Percentiles rank a stretch among this genome's conserved stretches.
Conservation (phyloP, 2,329 filamentous ascomycete genomes). For the Phyllosticta paracitricarpa region DNA sequence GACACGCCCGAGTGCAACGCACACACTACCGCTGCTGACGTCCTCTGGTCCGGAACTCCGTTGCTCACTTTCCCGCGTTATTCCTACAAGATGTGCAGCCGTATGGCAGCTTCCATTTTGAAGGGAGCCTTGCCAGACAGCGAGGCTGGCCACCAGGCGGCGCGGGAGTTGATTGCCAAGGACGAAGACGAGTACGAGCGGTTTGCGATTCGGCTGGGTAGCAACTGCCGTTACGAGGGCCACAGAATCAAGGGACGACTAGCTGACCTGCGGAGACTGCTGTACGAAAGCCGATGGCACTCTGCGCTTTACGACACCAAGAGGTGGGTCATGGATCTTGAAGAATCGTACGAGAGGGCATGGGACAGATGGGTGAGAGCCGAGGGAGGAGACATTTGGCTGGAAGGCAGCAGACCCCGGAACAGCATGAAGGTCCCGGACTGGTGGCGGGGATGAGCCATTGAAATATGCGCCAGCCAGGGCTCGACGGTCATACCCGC, state of each 20-base stretch:
- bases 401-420: conserved; percentile 31
- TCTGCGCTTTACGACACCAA: conserved; percentile 85
- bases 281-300: conserved; percentile 76
- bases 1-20: conserved; percentile 98
- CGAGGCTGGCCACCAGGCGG: conserved; percentile 55
- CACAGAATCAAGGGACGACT: conserved; percentile 50
- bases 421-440: not conserved
- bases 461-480: not conserved
- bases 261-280: conserved; percentile 64
- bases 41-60: conserved; percentile 92
- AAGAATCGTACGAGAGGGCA: conserved; percentile 77
- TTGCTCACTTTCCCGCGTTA: conserved; percentile 84
- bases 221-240: conserved; percentile 23
- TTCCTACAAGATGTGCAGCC: conserved; percentile 96
- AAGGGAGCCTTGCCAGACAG: conserved; percentile 74
- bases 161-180: conserved; percentile 63
- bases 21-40: conserved; percentile 92
- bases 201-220: conserved; percentile 30
- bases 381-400: conserved; percentile 85
- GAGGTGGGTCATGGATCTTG: conserved; percentile 83
- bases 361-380: conserved; percentile 83
- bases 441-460: not conserved
- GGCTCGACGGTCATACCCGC: not conserved
- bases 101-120: conserved; percentile 93
- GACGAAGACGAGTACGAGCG: conserved; percentile 80